phyloP scores from a whole-genome alignment of 148 eudicot species.

The Chenopodium suecicum region DNA sequence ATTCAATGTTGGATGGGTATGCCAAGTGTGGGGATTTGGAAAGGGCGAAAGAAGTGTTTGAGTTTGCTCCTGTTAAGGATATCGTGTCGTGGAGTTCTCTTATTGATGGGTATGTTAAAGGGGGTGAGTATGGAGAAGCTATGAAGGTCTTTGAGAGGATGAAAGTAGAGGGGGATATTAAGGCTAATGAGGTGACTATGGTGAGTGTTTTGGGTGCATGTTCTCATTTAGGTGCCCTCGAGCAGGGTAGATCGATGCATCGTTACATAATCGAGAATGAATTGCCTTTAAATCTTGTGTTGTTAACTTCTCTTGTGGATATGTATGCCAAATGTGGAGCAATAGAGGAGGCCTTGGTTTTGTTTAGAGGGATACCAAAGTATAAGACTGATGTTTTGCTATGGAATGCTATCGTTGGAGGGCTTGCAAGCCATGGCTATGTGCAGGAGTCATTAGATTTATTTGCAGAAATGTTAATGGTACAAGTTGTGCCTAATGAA shows the following conservation, averaged over 20 bases:
- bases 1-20: conserved; percentile 71
- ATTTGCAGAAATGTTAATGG: conserved; percentile 54
- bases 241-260: conserved; percentile 69
- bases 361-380: conserved; percentile 52
- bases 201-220: conserved; percentile 90
- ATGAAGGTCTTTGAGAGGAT: conserved; percentile 60
- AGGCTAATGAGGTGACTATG: conserved; percentile 90
- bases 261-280: conserved; percentile 47
- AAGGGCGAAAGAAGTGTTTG: conserved; percentile 56
- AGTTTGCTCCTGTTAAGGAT: conserved; percentile 59
- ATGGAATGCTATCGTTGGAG: conserved; percentile 89
- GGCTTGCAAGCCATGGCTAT: conserved; percentile 79
- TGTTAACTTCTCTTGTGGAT: conserved; percentile 75
- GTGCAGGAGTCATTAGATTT: conserved; percentile 52
- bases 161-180: conserved; percentile 37
- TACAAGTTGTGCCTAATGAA: conserved; percentile 59
- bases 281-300: conserved; percentile 51
- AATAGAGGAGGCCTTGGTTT: conserved; percentile 55
- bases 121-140: conserved; percentile 58
- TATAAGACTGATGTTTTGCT: conserved; percentile 59
- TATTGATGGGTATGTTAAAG: conserved; percentile 84
- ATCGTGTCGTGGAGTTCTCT: conserved; percentile 90
- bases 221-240: conserved; percentile 82
- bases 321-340: conserved; percentile 97
- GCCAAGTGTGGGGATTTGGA: conserved; percentile 67